Percentiles rank a stretch among this genome's conserved stretches.
Evolutionary conservation across 139 green algal genomes (phyloP).

Genomic region (Tetraselmis chui): DNA sequence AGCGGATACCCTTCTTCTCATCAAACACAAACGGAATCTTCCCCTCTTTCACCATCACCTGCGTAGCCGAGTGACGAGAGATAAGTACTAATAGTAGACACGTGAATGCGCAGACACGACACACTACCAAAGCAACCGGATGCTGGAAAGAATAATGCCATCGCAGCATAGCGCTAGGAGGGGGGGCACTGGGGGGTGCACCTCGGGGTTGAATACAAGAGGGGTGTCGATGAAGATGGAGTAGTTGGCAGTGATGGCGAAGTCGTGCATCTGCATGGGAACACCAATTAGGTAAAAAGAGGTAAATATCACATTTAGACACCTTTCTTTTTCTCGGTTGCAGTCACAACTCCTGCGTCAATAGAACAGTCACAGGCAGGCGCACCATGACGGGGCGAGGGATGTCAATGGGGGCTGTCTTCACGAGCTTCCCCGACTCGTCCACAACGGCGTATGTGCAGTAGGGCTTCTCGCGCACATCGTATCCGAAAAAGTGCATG

Average conservation of each 20-base stretch:
- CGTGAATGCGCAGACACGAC: too few relatives aligned
- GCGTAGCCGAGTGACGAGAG: not conserved
- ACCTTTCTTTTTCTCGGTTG: too few relatives aligned
- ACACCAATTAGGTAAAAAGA: too few relatives aligned
- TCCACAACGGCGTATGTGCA: conserved; percentile 16
- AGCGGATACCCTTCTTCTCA: conserved; percentile 20
- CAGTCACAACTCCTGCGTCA: too few relatives aligned
- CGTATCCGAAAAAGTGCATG: conserved; percentile 39
- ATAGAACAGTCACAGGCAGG: too few relatives aligned
- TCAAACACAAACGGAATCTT: conserved; percentile 50
- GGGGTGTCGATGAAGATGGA: conserved; percentile 64
- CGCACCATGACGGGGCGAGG: not conserved
- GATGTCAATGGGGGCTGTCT: conserved; percentile 12
- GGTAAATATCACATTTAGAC: too few relatives aligned
- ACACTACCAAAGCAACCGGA: too few relatives aligned
- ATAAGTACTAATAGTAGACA: too few relatives aligned
- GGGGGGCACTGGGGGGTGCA: not conserved
- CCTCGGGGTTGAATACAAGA: conserved; percentile 53
- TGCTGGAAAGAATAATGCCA: not conserved
- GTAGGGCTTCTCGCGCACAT: conserved; percentile 18
- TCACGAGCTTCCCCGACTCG: not conserved
- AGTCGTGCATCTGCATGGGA: conserved; percentile 77
- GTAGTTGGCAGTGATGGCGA: conserved; percentile 59
- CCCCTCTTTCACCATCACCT: conserved; percentile 56
- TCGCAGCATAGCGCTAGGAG: not conserved